phyloP scores from a whole-genome alignment of 148 eudicot genomes.

The Silene latifolia region DNA sequence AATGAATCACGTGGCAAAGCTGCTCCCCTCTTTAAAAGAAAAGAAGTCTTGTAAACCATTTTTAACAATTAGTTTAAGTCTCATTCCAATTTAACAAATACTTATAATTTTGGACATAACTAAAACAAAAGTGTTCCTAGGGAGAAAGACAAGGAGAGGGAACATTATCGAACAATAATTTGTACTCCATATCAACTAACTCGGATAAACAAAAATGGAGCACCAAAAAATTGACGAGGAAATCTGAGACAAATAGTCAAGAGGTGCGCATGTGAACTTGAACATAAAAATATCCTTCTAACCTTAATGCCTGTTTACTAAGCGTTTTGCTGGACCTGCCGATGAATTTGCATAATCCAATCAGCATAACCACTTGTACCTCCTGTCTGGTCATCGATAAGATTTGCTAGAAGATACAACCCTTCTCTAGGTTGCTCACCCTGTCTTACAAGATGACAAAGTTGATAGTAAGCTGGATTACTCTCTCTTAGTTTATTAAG shows the following conservation, averaged over 20 bases:
- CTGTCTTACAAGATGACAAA: constrained; percentile 84
- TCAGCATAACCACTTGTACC: constrained; percentile 75
- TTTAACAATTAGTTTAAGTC: no score
- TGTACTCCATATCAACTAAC: not conserved
- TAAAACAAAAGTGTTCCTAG: not conserved
- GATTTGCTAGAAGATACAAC: constrained; percentile 67
- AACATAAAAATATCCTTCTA: not conserved
- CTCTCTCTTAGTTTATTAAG: constrained; percentile 54
- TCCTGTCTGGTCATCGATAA: constrained; percentile 81
- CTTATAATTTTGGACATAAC: no score
- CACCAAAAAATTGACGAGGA: not conserved
- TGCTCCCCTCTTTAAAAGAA: no score
- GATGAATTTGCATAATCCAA: constrained; percentile 71
- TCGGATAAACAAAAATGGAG: not conserved
- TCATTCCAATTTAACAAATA: no score
- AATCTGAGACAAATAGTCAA: not conserved
- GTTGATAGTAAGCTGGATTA: constrained; percentile 71
- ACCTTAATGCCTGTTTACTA: constrained; percentile 40
- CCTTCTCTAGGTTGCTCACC: constrained; percentile 98
- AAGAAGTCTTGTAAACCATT: no score
- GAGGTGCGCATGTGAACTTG: not conserved
- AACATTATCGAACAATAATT: not conserved
- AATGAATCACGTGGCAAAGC: no score
- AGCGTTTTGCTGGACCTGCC: constrained; percentile 79
- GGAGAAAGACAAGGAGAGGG: no score